phyloP scores from a whole-genome alignment of 352 stramenopile species.

The Blastocystis sp. region DNA sequence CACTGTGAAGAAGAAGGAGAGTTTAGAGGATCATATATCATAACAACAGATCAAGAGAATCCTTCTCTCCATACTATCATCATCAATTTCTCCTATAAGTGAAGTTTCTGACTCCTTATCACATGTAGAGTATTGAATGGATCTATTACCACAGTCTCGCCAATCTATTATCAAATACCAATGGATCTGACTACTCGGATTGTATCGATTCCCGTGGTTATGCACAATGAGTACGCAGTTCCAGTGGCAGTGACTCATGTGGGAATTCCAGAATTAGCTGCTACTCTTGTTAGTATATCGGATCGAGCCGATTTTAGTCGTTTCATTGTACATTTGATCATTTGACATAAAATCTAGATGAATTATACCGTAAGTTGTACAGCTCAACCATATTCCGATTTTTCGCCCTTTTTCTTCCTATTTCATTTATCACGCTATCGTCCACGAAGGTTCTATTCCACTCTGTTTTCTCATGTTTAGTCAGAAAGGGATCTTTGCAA shows the following conservation, averaged over 20 bases:
- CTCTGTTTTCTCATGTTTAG: background rate
- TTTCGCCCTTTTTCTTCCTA: constrained; percentile 42
- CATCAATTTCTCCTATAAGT: constrained; percentile 13
- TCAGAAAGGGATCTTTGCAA: background rate
- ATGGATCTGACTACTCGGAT: background rate
- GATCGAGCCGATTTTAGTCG: background rate
- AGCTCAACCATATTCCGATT: background rate
- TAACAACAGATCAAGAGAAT: background rate
- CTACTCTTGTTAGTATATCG: background rate
- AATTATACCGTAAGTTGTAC: background rate
- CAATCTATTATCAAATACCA: background rate
- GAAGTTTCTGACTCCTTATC: background rate
- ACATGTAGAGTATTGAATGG: constrained; percentile 1
- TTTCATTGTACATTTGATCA: background rate
- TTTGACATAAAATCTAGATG: background rate
- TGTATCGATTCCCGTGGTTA: background rate
- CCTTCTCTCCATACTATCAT: background rate
- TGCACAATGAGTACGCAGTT: constrained; percentile 30
- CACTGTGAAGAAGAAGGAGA: background rate
- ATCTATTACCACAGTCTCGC: background rate
- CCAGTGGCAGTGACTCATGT: constrained; percentile 21
- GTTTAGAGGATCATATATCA: background rate
- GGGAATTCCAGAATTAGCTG: constrained; percentile 2
- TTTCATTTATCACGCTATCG: constrained; percentile 46
- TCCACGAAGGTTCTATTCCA: background rate